A percentile compares a stretch with the other conserved stretches of the same genome.
Evolutionary conservation across 2,329 filamentous ascomycete genomes (phyloP).

Genomic region (Pseudogymnoascus sp.): DNA sequence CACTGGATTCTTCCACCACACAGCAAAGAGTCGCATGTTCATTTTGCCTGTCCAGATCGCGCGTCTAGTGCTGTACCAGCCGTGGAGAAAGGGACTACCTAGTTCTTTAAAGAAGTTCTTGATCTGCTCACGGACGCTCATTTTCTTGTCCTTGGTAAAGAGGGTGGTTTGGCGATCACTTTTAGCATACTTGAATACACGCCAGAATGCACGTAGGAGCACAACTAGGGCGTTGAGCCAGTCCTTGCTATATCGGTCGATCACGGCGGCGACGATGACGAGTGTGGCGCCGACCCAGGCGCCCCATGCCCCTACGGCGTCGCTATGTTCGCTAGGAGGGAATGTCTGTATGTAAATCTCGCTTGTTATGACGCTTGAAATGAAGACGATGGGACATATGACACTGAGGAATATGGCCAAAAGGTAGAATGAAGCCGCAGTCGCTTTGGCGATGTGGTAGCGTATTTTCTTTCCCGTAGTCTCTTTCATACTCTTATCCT

Average conservation of each 20-base stretch:
- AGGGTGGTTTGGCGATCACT: not conserved
- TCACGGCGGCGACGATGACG: conserved; percentile 11
- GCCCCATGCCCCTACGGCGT: conserved; percentile 13
- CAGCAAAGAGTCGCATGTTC: not conserved
- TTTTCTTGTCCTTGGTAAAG: not conserved
- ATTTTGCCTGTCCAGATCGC: not conserved
- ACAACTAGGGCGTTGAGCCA: conserved; percentile 6
- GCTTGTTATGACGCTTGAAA: conserved; percentile 7
- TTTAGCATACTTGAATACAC: not conserved
- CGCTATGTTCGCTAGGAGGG: conserved; percentile 12
- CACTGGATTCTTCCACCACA: not conserved
- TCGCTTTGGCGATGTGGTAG: conserved; percentile 10
- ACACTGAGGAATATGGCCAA: conserved; percentile 1
- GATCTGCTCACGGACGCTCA: not conserved
- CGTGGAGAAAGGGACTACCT: not conserved
- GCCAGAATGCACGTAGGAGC: not conserved
- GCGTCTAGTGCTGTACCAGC: not conserved
- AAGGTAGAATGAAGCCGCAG: conserved; percentile 10
- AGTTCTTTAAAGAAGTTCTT: not conserved
- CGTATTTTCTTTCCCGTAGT: conserved; percentile 9
- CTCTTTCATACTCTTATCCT: not conserved
- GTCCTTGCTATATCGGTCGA: conserved; percentile 7
- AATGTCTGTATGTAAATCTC: conserved; percentile 7
- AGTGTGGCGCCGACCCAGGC: conserved; percentile 13
- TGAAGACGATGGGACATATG: conserved; percentile 10